A percentile compares a stretch with the other conserved stretches of the same genome.
Evolutionary conservation across 2,329 filamentous ascomycete species (phyloP).

Genomic region (Lojkania enalia): DNA sequence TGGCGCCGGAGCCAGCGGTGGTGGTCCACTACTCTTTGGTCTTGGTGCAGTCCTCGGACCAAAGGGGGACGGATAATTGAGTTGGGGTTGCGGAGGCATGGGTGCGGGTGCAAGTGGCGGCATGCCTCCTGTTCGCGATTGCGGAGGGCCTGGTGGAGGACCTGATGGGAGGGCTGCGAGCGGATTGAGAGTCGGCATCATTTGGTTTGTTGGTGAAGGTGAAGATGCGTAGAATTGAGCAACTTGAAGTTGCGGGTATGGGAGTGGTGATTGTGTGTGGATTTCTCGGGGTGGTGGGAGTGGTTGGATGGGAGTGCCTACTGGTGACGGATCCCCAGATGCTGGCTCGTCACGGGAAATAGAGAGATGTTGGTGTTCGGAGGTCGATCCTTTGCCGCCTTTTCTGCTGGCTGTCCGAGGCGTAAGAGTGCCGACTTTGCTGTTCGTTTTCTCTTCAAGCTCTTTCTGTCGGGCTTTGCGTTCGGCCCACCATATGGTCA

Average conservation of each 20-base stretch:
- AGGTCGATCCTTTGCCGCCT: constrained; percentile 22
- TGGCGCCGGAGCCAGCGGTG: constrained; percentile 36
- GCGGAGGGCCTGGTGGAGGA: constrained; percentile 6
- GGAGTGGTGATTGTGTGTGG: too few relatives aligned
- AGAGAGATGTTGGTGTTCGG: too few relatives aligned
- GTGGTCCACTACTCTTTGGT: constrained; percentile 31
- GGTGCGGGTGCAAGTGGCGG: constrained; percentile 19
- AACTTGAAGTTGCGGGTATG: constrained; percentile 1
- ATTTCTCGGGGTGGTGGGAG: neutral
- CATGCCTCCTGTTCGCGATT: constrained; percentile 10
- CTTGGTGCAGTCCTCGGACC: constrained; percentile 29
- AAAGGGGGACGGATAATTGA: constrained; percentile 34
- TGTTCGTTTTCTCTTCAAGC: constrained; percentile 30
- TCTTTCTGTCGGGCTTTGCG: constrained; percentile 46
- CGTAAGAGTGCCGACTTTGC: constrained; percentile 9
- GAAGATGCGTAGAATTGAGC: constrained; percentile 18
- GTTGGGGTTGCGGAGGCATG: constrained; percentile 4
- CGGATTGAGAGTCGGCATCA: too few relatives aligned
- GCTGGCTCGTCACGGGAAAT: constrained; percentile 23
- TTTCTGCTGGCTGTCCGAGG: neutral
- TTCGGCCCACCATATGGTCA: constrained; percentile 53
- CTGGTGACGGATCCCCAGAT: constrained; percentile 7
- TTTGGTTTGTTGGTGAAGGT: too few relatives aligned
- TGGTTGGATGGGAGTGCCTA: neutral
- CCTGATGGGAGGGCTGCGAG: constrained; percentile 26